These are phyloP conservation scores for Aschersonia sp. DNA, from an alignment of 2,329 filamentous ascomycete species.

Conservation along the genomic window DNA sequence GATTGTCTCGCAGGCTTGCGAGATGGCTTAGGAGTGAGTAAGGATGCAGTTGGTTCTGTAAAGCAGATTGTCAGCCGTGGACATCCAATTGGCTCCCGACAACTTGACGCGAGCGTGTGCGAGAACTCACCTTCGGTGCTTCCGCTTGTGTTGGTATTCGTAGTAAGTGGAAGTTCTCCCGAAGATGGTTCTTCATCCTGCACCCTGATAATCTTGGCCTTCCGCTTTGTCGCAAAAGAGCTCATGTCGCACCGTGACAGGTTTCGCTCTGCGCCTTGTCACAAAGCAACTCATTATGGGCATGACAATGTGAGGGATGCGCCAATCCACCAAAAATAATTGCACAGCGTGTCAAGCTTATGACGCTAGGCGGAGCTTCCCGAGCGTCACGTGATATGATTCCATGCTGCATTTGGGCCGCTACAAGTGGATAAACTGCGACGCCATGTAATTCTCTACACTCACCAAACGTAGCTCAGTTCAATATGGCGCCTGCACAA, in stretches of 20 bases:
- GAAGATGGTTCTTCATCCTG: conserved; percentile 47
- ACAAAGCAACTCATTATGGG: too few species aligned
- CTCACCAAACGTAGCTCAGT: background rate
- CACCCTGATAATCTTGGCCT: conserved; percentile 63
- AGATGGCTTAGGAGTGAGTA: conserved; percentile 7
- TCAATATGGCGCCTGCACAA: conserved; percentile 92
- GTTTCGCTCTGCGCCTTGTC: too few species aligned
- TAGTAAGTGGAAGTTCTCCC: conserved; percentile 5
- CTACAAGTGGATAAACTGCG: too few species aligned
- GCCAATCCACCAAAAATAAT: too few species aligned
- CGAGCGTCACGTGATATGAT: too few species aligned
- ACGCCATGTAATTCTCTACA: background rate
- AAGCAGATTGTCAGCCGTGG: too few species aligned
- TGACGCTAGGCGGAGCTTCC: too few species aligned
- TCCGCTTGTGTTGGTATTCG: conserved; percentile 11
- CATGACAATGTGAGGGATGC: too few species aligned
- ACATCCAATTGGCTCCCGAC: background rate
- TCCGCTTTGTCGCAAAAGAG: conserved; percentile 43
- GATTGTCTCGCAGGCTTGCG: conserved; percentile 43
- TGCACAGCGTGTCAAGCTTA: too few species aligned
- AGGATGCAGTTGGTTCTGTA: background rate
- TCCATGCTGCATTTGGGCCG: too few species aligned
- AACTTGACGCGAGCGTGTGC: conserved; percentile 3
- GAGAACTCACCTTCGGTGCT: conserved; percentile 18
- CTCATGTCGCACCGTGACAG: conserved; percentile 25